phyloP scores from a whole-genome alignment of 2,329 filamentous ascomycete species.

The Nemania sp. region DNA sequence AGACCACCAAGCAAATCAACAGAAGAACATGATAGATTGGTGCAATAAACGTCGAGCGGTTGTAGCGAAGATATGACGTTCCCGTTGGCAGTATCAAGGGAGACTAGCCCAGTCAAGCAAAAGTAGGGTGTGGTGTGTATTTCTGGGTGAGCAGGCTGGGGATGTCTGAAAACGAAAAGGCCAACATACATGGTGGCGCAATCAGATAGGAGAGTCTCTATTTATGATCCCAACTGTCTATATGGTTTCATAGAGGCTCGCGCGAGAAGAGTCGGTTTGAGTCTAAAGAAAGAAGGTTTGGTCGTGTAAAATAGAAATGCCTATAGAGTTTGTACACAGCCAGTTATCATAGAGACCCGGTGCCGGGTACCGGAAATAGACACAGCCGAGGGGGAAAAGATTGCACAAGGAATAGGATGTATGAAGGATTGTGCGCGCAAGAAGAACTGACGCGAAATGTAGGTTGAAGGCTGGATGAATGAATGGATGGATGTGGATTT shows the following conservation, averaged over 20 bases:
- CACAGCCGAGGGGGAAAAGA: background rate
- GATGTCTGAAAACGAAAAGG: slow-evolving; percentile 1
- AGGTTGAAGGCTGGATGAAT: background rate
- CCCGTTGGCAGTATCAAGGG: too few species aligned
- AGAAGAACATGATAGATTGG: background rate
- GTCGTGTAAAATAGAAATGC: background rate
- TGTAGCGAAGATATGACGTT: background rate
- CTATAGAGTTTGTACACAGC: slow-evolving; percentile 6
- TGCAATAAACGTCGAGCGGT: background rate
- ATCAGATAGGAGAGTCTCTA: background rate
- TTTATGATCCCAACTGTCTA: background rate
- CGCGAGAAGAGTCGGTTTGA: slow-evolving; percentile 1
- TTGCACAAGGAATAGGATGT: background rate
- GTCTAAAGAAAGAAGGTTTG: background rate
- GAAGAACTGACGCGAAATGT: slow-evolving; percentile 1
- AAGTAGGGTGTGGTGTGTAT: too few species aligned
- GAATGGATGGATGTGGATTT: slow-evolving; percentile 7
- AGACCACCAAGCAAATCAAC: background rate
- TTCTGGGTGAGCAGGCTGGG: background rate
- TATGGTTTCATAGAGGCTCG: slow-evolving; percentile 18
- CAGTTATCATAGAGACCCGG: background rate
- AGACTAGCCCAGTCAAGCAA: background rate
- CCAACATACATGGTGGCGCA: slow-evolving; percentile 32
- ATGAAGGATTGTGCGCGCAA: background rate
- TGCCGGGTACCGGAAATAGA: background rate